These are phyloP conservation scores for Botrytis fragariae DNA, from an alignment of 2,329 filamentous ascomycete genomes.

Conservation along the genomic window DNA sequence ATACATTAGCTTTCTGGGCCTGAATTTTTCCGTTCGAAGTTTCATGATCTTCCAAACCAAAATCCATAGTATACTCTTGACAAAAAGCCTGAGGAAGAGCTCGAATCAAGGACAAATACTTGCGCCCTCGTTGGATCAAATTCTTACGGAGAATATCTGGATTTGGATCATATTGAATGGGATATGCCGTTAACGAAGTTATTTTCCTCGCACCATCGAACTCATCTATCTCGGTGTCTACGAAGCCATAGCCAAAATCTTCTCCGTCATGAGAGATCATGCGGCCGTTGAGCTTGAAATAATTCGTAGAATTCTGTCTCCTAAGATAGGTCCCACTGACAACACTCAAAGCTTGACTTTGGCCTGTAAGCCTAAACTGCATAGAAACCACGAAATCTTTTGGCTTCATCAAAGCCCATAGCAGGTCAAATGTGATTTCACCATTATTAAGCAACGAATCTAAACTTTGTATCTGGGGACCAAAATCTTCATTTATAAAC, in stretches of 20 bases:
- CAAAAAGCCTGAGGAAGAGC: neutral
- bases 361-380: neutral
- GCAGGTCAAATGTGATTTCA: constrained; percentile 14
- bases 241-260: neutral
- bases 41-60: neutral
- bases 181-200: neutral
- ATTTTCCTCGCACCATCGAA: constrained; percentile 6
- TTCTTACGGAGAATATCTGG: neutral
- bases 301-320: neutral
- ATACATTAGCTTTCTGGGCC: neutral
- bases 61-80: neutral
- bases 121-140: constrained; percentile 5
- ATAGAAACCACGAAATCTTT: neutral
- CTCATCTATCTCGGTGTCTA: neutral
- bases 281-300: neutral
- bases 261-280: constrained; percentile 12
- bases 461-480: neutral
- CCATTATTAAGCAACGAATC: constrained; percentile 2
- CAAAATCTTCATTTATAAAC: constrained; percentile 6
- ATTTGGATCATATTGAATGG: neutral
- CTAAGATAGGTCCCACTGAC: neutral
- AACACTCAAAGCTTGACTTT: neutral
- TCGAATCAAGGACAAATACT: constrained; percentile 11
- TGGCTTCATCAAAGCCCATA: constrained; percentile 10
- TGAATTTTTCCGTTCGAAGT: neutral